Conservation (phyloP, 2,329 filamentous ascomycete species). For the Alternaria tenuissima region DNA sequence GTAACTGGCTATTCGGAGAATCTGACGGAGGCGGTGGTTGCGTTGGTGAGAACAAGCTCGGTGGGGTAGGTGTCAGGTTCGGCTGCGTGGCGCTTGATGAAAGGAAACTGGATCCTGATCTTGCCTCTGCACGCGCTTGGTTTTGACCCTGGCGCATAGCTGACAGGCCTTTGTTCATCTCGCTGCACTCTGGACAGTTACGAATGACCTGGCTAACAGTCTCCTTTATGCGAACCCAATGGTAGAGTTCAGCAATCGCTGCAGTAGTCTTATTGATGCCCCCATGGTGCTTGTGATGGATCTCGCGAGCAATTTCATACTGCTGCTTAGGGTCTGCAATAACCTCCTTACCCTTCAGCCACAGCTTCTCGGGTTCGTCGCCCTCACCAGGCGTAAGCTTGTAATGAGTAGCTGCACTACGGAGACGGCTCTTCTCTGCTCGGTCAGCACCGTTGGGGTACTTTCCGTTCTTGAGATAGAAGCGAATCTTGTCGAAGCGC, state of each 20-base stretch:
- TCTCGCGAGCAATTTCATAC: conserved; percentile 83
- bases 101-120: conserved; percentile 13
- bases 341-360: conserved; percentile 98
- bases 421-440: conserved; percentile 92
- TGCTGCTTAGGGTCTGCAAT: conserved; percentile 88
- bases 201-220: conserved; percentile 94
- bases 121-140: conserved; percentile 18
- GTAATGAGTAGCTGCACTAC: conserved; percentile 94
- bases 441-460: conserved; percentile 94
- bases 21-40: conserved; percentile 23
- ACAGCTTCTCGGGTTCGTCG: conserved; percentile 67
- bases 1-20: conserved; percentile 39
- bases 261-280: conserved; percentile 99
- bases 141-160: conserved; percentile 35
- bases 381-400: conserved; percentile 70
- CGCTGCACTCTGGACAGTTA: conserved; percentile 89
- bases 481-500: conserved; percentile 98
- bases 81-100: conserved; percentile 14
- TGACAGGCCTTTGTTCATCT: conserved; percentile 56
- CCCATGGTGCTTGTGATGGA: conserved; percentile 80
- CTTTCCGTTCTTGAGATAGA: conserved; percentile 92
- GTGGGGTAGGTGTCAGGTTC: conserved; percentile 22
- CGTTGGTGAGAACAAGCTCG: conserved; percentile 15
- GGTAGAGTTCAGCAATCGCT: conserved; percentile 89
- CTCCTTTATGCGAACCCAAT: conserved; percentile 98